Percentiles rank a stretch among this genome's conserved stretches.
Evolutionary conservation across 2,329 filamentous ascomycete genomes (phyloP).

Genomic region (Aureobasidium sp.): DNA sequence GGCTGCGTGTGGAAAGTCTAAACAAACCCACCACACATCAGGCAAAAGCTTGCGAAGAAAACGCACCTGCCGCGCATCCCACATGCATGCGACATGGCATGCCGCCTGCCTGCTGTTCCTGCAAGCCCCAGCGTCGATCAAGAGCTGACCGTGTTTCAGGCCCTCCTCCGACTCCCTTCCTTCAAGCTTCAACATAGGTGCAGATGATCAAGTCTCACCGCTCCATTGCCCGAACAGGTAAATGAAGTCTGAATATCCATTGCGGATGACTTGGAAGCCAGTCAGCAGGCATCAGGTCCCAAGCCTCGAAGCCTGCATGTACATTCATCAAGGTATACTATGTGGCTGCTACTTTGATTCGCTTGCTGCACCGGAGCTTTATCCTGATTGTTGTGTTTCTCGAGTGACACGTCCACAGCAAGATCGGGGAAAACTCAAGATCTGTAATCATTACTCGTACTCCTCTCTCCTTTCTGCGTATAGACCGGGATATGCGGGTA

Average conservation of each 20-base stretch:
- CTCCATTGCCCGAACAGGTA: neutral
- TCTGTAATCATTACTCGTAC: neutral
- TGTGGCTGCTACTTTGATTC: neutral
- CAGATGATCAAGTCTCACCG: conserved; percentile 4
- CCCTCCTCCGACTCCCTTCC: neutral
- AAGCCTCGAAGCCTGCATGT: neutral
- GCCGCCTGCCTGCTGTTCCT: neutral
- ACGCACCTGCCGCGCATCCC: neutral
- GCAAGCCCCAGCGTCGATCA: neutral
- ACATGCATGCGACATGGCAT: conserved; percentile 2
- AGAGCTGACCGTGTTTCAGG: neutral
- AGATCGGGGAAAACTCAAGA: neutral
- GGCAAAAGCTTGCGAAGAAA: neutral
- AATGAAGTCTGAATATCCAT: neutral
- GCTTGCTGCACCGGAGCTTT: neutral
- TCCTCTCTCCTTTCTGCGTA: neutral
- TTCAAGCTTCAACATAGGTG: neutral
- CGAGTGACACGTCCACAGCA: neutral
- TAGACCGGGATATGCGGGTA: neutral
- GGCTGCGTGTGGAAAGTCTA: neutral
- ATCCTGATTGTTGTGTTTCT: neutral
- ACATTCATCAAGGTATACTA: neutral
- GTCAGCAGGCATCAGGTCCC: neutral
- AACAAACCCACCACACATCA: neutral
- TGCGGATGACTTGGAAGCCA: neutral